phyloP scores from a whole-genome alignment of 2,329 filamentous ascomycete genomes.

The Pseudogymnoascus sp. region DNA sequence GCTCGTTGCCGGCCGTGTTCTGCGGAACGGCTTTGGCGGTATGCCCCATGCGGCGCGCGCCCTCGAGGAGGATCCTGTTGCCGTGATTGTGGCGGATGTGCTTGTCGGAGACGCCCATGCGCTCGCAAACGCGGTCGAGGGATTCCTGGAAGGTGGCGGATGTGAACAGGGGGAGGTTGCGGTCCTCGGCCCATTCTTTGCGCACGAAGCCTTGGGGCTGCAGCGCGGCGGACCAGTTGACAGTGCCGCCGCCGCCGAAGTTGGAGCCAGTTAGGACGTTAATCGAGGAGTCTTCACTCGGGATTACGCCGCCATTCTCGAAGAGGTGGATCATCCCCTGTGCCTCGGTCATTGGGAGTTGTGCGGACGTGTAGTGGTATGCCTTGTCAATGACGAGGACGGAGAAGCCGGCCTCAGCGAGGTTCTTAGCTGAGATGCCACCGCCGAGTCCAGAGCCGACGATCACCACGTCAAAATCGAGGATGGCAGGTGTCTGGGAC shows the following conservation, averaged over 20 bases:
- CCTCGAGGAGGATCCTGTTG: conserved; percentile 68
- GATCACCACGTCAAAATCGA: conserved; percentile 77
- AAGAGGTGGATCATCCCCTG: conserved; percentile 58
- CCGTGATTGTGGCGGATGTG: conserved; percentile 64
- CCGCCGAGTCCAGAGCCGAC: conserved; percentile 84
- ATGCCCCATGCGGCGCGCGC: conserved; percentile 67
- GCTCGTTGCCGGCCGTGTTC: conserved; percentile 66
- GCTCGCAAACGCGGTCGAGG: conserved; percentile 69
- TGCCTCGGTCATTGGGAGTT: conserved; percentile 66
- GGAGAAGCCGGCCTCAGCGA: conserved; percentile 66
- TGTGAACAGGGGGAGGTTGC: conserved; percentile 65
- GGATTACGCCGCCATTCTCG: conserved; percentile 55
- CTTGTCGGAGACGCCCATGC: conserved; percentile 66
- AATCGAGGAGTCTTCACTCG: conserved; percentile 50
- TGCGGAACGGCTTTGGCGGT: conserved; percentile 63
- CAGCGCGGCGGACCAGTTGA: conserved; percentile 72
- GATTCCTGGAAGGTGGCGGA: conserved; percentile 68
- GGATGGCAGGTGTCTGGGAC: conserved; percentile 40
- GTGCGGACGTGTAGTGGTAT: conserved; percentile 65
- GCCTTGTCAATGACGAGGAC: conserved; percentile 80
- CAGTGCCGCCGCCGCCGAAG: conserved; percentile 79
- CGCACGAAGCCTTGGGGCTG: conserved; percentile 69
- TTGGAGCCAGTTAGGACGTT: conserved; percentile 60
- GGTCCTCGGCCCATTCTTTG: conserved; percentile 66
- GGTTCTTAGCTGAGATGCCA: conserved; percentile 70